Evolutionary conservation across 495 filamentous ascomycete species (phyloP), one percentile per base, ranked within the genome.

Genomic region (Oidiodendron maius): DNA sequence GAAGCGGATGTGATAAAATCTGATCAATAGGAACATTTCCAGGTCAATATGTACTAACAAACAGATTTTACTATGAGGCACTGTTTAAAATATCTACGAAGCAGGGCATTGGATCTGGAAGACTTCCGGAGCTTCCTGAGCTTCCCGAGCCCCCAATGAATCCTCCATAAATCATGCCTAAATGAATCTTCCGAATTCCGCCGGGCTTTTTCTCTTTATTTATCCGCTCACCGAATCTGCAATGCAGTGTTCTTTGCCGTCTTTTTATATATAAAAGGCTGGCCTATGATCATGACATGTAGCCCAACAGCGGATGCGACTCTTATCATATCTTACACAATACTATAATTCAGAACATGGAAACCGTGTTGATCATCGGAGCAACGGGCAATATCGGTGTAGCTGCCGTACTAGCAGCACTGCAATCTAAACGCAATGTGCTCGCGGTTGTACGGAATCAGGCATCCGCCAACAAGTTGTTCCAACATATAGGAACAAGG

Each of bases 361-460:
- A 66, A 41, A 68, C 65, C 30, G 58, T 68, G 38, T 56, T 72
- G 11, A 44, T 70, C 13, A 55, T 70, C 42, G 67, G 68, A 52
- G 61, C 69, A 25, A 70, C 67, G 10, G 68, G 68, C 2, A 70
- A 71, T 52, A 70, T 71, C 35, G 67, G 68, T 42, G 57, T 64
- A 6, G 45, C 67, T 4, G 65, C 67, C 36, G 55, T 63, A 47
- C 60, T 45, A 1, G 63, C 38, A 37, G 60, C 64, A 8, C 47
- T 69, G 28, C 51, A 51, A 18, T 53, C 61, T 39, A 49, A 55
- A 30, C 62, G 57, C 34, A 51, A 61, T 3, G 67, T 71, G 10
- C 46, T 71, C 5, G 68, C 68, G 18, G 52, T 70, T 37, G 67
- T 71, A n/a, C 64, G 68, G 32, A 70, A 66, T 44, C 52, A 64